Evolutionary conservation across 352 stramenopile species (phyloP).

Genomic region (Plasmopara halstedii): DNA sequence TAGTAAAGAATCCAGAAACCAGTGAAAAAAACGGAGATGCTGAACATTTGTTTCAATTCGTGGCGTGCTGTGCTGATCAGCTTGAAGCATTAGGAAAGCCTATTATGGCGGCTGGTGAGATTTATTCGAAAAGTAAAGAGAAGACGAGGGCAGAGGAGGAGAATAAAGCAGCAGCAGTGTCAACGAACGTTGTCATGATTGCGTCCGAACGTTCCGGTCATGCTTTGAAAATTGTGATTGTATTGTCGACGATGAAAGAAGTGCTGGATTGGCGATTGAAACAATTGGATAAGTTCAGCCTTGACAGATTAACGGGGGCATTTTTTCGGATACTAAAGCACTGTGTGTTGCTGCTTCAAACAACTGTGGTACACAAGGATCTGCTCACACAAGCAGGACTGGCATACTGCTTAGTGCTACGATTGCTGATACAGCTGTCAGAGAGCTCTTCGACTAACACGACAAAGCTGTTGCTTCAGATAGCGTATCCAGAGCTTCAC

Average conservation of each 20-base stretch:
- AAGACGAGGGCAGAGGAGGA: slow-evolving; percentile 8
- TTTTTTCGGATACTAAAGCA: slow-evolving; percentile 43
- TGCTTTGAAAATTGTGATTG: slow-evolving; percentile 62
- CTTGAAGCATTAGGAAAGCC: slow-evolving; percentile 43
- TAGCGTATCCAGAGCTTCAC: slow-evolving; percentile 29
- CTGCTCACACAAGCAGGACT: slow-evolving; percentile 69
- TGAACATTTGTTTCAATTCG: slow-evolving; percentile 29
- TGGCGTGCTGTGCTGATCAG: slow-evolving; percentile 49
- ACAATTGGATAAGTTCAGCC: slow-evolving; percentile 5
- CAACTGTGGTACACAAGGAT: slow-evolving; percentile 70
- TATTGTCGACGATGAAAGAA: slow-evolving; percentile 58
- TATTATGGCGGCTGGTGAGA: slow-evolving; percentile 38
- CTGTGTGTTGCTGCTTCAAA: slow-evolving; percentile 61
- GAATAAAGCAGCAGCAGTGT: slow-evolving; percentile 9
- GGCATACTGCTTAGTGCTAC: slow-evolving; percentile 58
- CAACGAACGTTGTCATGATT: slow-evolving; percentile 62
- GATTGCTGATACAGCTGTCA: slow-evolving; percentile 39
- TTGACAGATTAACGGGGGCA: slow-evolving; percentile 5
- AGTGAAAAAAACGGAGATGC: slow-evolving; percentile 12
- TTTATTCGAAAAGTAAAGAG: slow-evolving; percentile 1
- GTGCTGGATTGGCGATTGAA: slow-evolving; percentile 31
- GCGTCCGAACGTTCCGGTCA: slow-evolving; percentile 66
- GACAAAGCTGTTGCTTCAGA: slow-evolving; percentile 31
- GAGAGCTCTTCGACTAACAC: neutral
- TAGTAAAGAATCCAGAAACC: slow-evolving; percentile 25